Conservation (phyloP, 371 early-diverging fungal species). For the Nematocida minor region DNA sequence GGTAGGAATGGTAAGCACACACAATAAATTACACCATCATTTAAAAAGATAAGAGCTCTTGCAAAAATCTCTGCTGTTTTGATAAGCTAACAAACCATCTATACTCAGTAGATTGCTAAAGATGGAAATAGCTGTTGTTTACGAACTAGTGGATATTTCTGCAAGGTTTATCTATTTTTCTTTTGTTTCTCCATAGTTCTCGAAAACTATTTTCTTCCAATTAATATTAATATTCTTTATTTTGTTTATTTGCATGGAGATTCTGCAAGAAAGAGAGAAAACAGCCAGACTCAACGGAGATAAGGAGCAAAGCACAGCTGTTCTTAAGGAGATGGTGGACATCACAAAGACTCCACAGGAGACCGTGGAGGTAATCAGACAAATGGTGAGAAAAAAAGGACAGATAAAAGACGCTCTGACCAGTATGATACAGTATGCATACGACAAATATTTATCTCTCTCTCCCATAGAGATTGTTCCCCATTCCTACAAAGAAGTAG, state of each 20-base stretch:
- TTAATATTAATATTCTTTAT: neutral
- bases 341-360: slow-evolving; percentile 46
- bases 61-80: too few relatives aligned
- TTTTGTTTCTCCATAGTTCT: too few relatives aligned
- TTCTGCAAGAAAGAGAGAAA: slow-evolving; percentile 61
- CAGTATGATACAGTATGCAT: slow-evolving; percentile 51
- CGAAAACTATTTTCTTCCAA: neutral
- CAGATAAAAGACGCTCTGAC: slow-evolving; percentile 53
- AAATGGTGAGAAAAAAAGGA: slow-evolving; percentile 58
- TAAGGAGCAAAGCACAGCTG: slow-evolving; percentile 19
- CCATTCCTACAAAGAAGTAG: neutral
- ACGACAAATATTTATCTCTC: neutral
- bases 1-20: too few relatives aligned
- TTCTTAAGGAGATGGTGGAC: slow-evolving; percentile 55
- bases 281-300: slow-evolving; percentile 55
- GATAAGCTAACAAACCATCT: too few relatives aligned
- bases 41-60: too few relatives aligned
- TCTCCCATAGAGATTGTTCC: neutral
- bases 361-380: slow-evolving; percentile 34
- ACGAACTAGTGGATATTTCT: too few relatives aligned
- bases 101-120: too few relatives aligned
- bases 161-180: too few relatives aligned
- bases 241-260: slow-evolving; percentile 50
- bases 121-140: too few relatives aligned
- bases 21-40: too few relatives aligned